phyloP scores from a whole-genome alignment of 2,329 filamentous ascomycete genomes.

The Trichoderma hamatum region DNA sequence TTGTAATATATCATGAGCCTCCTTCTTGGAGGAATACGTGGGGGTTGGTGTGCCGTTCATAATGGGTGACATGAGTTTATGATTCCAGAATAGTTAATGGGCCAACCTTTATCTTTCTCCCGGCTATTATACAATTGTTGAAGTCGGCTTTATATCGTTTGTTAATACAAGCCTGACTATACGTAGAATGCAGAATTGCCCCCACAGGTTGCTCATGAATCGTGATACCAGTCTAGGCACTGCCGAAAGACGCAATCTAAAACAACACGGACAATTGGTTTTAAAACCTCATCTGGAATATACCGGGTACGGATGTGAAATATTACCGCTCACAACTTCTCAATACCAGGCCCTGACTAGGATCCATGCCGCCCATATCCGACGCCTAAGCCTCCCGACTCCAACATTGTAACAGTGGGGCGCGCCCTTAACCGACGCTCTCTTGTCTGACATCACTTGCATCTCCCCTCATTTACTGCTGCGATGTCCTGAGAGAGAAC shows the following conservation, averaged over 20 bases:
- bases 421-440: conserved; percentile 22
- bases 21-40: conserved; percentile 31
- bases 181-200: background rate
- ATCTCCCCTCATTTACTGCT: conserved; percentile 4
- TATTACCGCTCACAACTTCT: background rate
- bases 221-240: background rate
- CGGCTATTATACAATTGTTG: background rate
- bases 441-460: background rate
- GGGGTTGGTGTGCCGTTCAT: background rate
- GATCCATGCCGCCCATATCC: conserved; percentile 13
- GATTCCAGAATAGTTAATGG: background rate
- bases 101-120: background rate
- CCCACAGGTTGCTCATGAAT: background rate
- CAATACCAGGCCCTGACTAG: background rate
- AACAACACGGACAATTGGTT: too few relatives aligned
- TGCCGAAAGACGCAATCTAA: background rate
- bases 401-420: conserved; percentile 4
- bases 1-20: conserved; percentile 34
- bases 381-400: background rate
- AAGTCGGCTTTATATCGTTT: background rate
- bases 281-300: background rate
- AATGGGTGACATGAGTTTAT: background rate
- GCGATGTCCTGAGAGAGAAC: background rate
- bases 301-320: background rate
- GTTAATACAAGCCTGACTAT: background rate